phyloP scores from a whole-genome alignment of 257 asterid species.

The Nemophila menziesii region DNA sequence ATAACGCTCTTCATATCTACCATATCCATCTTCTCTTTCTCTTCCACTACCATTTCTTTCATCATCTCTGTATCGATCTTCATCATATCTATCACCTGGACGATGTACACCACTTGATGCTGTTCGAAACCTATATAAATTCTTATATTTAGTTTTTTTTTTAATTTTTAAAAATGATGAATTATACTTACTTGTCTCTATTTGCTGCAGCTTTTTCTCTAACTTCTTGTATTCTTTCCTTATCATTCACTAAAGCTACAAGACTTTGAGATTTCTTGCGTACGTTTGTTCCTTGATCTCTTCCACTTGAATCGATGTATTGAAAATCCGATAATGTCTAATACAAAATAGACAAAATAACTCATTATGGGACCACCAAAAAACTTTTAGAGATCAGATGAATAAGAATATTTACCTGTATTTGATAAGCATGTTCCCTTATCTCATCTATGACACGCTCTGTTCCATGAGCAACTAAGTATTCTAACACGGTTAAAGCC shows the following conservation, averaged over 20 bases:
- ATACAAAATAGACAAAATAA: conserved; percentile 16
- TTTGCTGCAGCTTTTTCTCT: conserved; percentile 89
- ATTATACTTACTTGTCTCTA: conserved; percentile 56
- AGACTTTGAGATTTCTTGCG: conserved; percentile 91
- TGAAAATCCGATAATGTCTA: conserved; percentile 93
- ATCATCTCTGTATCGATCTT: conserved; percentile 72
- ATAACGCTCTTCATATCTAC: conserved; percentile 53
- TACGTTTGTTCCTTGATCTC: conserved; percentile 91
- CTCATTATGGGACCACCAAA: not conserved
- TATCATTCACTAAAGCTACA: conserved; percentile 85
- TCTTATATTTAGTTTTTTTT: conserved; percentile 2
- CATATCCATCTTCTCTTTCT: conserved; percentile 62
- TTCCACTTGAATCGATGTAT: conserved; percentile 85
- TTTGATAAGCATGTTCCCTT: conserved; percentile 90
- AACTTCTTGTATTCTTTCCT: conserved; percentile 88
- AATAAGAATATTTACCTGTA: conserved; percentile 53
- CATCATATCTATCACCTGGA: conserved; percentile 66
- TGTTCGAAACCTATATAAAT: conserved; percentile 48
- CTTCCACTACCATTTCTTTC: conserved; percentile 71
- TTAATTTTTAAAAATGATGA: too few species aligned
- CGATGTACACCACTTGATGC: conserved; percentile 59
- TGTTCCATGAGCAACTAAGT: conserved; percentile 88
- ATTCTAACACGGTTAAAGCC: conserved; percentile 87
- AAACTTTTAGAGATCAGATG: conserved; percentile 1
- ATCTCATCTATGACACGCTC: conserved; percentile 92